Base-by-base conservation (phyloP, 2,329 filamentous ascomycete species). In the Tolypocladium album region DNA sequence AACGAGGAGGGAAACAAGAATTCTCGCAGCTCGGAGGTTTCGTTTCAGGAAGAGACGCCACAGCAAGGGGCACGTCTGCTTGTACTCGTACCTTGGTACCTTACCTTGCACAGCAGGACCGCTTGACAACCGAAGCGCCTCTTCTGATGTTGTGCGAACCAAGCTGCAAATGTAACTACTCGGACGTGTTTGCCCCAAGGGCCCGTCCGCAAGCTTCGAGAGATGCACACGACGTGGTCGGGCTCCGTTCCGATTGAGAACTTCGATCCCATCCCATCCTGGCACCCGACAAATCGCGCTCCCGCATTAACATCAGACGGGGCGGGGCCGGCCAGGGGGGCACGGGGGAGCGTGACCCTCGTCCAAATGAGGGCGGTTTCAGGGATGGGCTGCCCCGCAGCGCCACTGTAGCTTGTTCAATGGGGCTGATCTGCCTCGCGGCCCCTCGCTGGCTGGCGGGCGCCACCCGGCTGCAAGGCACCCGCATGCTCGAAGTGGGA, bases 291-390 rank as follows among this genome's bases (percentile, higher is more conserved):
- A 52, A 52, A 53, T 52, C 15, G 50, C 50, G 50, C 50, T 36
- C 50, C 9, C 12, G 5, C 27, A 31, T 31, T 31, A 31, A 36
- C 34, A 36, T 36, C 34, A 8, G 34, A 36, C 11, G 34, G 20
- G 50, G 34, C 34, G 50, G 20, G 24, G 50, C 50, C 50, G 3
- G 27, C 27, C 27, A 31, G 27, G 27, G 27, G 27, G n/a, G n/a
- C 31, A 15, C 17, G 17, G 31, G 9, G 12, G 17, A 3, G 17
- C 3, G 8, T 3, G n/a, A 47, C 17, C 17, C 27, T 31, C 1
- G 20, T 20, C 20, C 59, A 62, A 58, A 62, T 61, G 59, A 61
- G 55, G 55, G 55, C 34, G 34, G 59, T 62, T 62, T 61, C 61
- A 62, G 61, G 60, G 50, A 58, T 50, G 43, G 47, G 13, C 17